Evolutionary conservation across 2,329 filamentous ascomycete species (phyloP), one percentile per base, ranked within the genome.

Genomic region (Ceratocystis variospora): DNA sequence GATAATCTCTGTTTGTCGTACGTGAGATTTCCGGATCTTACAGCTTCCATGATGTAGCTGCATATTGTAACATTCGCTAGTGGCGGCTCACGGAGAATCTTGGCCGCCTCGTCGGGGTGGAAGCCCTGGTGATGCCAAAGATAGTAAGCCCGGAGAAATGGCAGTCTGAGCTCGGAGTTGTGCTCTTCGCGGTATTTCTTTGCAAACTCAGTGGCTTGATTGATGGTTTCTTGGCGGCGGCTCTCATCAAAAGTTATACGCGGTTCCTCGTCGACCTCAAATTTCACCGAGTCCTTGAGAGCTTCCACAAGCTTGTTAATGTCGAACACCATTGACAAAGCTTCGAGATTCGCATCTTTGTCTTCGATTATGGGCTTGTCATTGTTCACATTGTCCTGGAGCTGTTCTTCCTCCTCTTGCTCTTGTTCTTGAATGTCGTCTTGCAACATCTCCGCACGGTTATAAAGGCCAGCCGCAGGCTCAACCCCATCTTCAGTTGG

Each of bases 111-210:
- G 0, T 74, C 71, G 0, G 84, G 76, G 0, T 72, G 69, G 19
- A 88, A 75, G 12, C 77, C 75, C 6, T 78, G 73, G 66, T 84
- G 79, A 65, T 84, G 77, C 87, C 87, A 90, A 22, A 90, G 74
- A 69, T 80, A 82, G 71, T 88, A 89, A 0, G 84, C 79, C 15
- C 83, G 79, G 1, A 88, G 73, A 1, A 75, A 72, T 1, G 77
- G 70, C 5, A 53, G 41, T 25, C 50, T 65, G 19, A 63, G 31
- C 4, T 67, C 53, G 1, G 37, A 5, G 17, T 63, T 25, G 17
- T 61, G 48, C 28, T 53, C 44, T 4, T 65, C 59, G 19, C 53
- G 37, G 37, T 66, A 63, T n/a, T 57, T n/a, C 37, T 66, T 22
- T 1, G 33, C 41, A 46, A 59, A 66, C 5, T 31, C n/a, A 3